These are phyloP conservation scores for Penicillium cataractarum DNA, from an alignment of 495 filamentous ascomycete genomes.

Conservation along the genomic window DNA sequence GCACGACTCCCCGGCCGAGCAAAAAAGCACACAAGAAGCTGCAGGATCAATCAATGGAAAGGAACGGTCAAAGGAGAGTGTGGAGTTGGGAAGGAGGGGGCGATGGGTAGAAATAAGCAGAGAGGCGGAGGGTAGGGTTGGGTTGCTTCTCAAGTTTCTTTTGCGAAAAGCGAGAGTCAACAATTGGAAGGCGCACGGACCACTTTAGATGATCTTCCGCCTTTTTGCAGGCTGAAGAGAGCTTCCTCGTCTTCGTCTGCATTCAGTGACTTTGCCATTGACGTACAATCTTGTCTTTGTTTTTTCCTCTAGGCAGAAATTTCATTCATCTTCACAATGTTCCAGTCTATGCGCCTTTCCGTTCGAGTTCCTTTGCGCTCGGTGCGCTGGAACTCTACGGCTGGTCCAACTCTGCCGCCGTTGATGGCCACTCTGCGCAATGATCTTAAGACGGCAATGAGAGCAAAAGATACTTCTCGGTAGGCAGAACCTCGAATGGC, in stretches of 20 bases:
- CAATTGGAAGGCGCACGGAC: slow-evolving; percentile 32
- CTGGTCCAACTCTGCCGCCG: slow-evolving; percentile 45
- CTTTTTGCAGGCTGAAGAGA: slow-evolving; percentile 15
- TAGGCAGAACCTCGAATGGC: slow-evolving; percentile 18
- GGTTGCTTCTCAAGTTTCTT: slow-evolving; percentile 27
- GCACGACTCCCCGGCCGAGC: slow-evolving; percentile 37
- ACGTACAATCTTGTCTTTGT: neutral
- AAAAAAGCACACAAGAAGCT: slow-evolving; percentile 26
- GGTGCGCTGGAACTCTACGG: slow-evolving; percentile 47
- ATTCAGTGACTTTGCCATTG: neutral
- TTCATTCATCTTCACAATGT: slow-evolving; percentile 28
- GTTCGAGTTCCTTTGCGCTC: slow-evolving; percentile 32
- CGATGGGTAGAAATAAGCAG: slow-evolving; percentile 8
- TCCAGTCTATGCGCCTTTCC: slow-evolving; percentile 31
- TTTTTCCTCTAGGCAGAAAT: neutral
- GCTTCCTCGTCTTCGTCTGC: slow-evolving; percentile 1
- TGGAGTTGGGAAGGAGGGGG: neutral
- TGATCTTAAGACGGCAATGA: slow-evolving; percentile 65
- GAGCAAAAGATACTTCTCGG: slow-evolving; percentile 60
- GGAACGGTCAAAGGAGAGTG: slow-evolving; percentile 13
- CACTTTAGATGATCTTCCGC: slow-evolving; percentile 31
- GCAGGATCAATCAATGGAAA: slow-evolving; percentile 18
- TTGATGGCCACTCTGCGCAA: slow-evolving; percentile 55
- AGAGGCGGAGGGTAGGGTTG: slow-evolving; percentile 15
- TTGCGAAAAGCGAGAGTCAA: slow-evolving; percentile 37